Evolutionary conservation across 2,329 filamentous ascomycete genomes (phyloP).

Genomic region (Venturiaceae sp.): DNA sequence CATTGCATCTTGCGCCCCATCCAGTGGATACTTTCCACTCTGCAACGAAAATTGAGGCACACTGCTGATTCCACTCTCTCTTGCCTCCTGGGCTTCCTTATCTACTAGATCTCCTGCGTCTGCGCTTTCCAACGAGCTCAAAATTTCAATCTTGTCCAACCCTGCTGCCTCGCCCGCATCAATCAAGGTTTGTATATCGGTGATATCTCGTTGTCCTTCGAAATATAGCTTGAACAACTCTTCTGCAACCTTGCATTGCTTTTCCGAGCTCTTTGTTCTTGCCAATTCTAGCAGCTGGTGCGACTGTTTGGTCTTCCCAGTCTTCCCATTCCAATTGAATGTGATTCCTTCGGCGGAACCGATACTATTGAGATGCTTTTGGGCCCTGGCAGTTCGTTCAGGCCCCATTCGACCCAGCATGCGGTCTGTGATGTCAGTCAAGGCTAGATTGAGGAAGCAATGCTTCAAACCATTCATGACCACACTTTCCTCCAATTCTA

Average conservation of each 20-base stretch:
- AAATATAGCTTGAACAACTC: constrained; percentile 46
- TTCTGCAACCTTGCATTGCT: constrained; percentile 42
- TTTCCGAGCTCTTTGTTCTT: constrained; percentile 20
- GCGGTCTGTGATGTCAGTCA: not conserved
- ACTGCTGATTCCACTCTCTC: not conserved
- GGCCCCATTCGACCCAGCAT: not conserved
- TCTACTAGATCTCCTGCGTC: constrained; percentile 50
- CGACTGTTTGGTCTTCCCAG: constrained; percentile 25
- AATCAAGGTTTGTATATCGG: not conserved
- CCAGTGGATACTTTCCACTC: not conserved
- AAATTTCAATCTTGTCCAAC: constrained; percentile 42
- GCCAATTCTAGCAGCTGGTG: constrained; percentile 23
- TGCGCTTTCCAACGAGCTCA: constrained; percentile 43
- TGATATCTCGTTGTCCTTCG: constrained; percentile 43
- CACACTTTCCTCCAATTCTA: not conserved
- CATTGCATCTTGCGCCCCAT: constrained; percentile 1
- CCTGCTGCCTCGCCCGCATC: constrained; percentile 40
- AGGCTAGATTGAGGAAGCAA: constrained; percentile 13
- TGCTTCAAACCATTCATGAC: constrained; percentile 7
- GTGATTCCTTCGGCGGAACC: constrained; percentile 23
- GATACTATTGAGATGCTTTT: constrained; percentile 19
- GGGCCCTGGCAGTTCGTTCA: constrained; percentile 13
- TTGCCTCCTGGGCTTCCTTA: constrained; percentile 34
- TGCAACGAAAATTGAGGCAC: constrained; percentile 8
- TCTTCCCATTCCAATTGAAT: constrained; percentile 23